Evolutionary conservation across 495 filamentous ascomycete genomes (phyloP), one percentile per base, ranked within the genome.

Genomic region (Cladorrhinum samala): DNA sequence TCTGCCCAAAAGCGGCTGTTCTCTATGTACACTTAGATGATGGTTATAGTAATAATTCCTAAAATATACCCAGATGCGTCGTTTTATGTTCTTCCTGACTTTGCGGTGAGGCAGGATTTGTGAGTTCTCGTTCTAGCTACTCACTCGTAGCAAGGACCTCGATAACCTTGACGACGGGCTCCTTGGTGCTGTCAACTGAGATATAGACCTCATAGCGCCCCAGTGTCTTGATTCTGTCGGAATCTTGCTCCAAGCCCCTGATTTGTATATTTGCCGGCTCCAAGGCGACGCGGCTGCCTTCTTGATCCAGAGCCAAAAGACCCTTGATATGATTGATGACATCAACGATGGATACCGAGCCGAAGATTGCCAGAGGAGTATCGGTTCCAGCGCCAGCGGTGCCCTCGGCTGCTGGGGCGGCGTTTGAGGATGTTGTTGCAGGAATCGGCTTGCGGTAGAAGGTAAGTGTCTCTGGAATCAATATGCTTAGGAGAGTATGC

Each of bases 401-500:
- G 14, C 8, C 39, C 5, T 56, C 54, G 33, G 65, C 52, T 9
- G 65, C 44, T 14, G 64, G 62, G 2, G 64, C 63, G 27, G 62
- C 43, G 16, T n/a, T 30, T 2, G 41, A 16, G 5, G 59, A 37
- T 11, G 54, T 16, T 37, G 75, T 64, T 55, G 45, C 43, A 2
- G 57, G 59, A 41, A 66, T 64, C 14, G 61, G 61, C 42, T 83
- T 79, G 65, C 89, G 86, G 75, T 95, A 94, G 77, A 96, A 96
- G 60, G 87, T 81, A 59, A 96, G 81, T 9, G 95, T 83, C 14
- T 86, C 85, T 5, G 92, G 92, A 60, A 95, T 90, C 39, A 96
- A 83, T 0, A 89, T 89, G 3, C 91, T 80, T 64, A 96, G 91
- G 64, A 96, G 86, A 13, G 88, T 92, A 65, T 91, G 91, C 30